Base-by-base conservation (phyloP, 108 stramenopile genomes). In the Discostella pseudostelligera region DNA sequence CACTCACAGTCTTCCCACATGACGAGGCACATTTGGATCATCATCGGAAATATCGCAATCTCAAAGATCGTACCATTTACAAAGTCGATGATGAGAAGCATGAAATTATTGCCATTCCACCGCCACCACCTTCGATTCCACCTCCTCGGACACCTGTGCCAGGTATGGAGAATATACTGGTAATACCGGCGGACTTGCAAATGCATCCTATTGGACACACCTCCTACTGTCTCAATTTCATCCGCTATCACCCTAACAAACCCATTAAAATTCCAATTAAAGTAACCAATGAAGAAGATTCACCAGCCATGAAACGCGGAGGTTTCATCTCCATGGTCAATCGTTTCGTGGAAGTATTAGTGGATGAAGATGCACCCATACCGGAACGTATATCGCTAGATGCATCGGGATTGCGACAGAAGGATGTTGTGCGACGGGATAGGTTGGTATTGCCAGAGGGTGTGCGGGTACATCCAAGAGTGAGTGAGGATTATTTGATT, bases 321-420 rank as follows among this genome's bases (percentile, higher is more conserved):
- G 89, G 89, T 17, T 94, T 85, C 46, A 77, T 94, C 21, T 80
- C 83, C 42, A 81, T 87, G 40, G 80, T 86, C 22, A 83, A 80
- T 61, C 72, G 80, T n/a, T 59, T 60, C 16, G 63, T 90, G 8
- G 85, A 87, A 17, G 85, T 86, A 59, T 46, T 89, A 22, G 80
- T 94, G 12, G 88, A 88, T 37, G 85, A 84, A 14, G 89, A 47
- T 19, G 72, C n/a, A 10, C 36, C 47, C 4, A 89, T 94, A 59
- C 93, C 93, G 13, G 88, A 91, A 40, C 17, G 32, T n/a, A 63
- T 94, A 28, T 80, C 81, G 44, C 29, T 94, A 59, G 93, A 94
- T 43, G 91, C 89, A 63, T 78, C 82, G 12, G 89, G 87, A 29
- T 66, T 94, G 28, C 29, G 75, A 35, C 59, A 83, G 61, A 87